Evolutionary conservation across 2,329 filamentous ascomycete species (phyloP).

Genomic region (Paracoccidioides lutzii): DNA sequence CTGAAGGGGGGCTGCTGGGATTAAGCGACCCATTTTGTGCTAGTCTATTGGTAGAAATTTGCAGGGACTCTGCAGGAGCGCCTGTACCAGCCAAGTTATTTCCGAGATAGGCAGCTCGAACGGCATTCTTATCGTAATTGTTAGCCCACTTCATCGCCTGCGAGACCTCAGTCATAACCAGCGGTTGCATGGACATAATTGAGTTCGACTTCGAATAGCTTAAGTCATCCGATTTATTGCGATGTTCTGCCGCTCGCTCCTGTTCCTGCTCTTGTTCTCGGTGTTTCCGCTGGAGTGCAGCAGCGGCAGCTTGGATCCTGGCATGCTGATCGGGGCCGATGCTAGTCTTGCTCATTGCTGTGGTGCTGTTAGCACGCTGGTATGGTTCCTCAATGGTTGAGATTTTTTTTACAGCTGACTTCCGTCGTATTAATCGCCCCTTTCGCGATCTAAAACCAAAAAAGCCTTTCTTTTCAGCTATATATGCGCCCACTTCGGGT

Average conservation of each 20-base stretch:
- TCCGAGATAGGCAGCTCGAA: constrained; percentile 73
- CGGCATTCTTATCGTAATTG: constrained; percentile 81
- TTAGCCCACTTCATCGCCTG: constrained; percentile 95
- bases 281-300: constrained; percentile 62
- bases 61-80: constrained; percentile 34
- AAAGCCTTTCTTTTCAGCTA: constrained; percentile 89
- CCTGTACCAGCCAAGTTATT: constrained; percentile 62
- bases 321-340: constrained; percentile 87
- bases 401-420: constrained; percentile 53
- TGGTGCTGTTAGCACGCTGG: constrained; percentile 36
- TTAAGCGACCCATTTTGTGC: constrained; percentile 14
- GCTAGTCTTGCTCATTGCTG: constrained; percentile 60
- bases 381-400: constrained; percentile 39
- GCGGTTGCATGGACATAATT: constrained; percentile 73
- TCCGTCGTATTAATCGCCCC: constrained; percentile 54
- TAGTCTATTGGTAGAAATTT: constrained; percentile 23
- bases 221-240: constrained; percentile 44
- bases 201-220: constrained; percentile 67
- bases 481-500: constrained; percentile 72
- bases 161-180: constrained; percentile 73
- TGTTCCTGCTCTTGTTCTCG: constrained; percentile 43
- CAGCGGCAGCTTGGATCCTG: constrained; percentile 81
- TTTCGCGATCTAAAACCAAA: constrained; percentile 70
- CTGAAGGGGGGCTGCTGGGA: constrained; percentile 14
- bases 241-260: constrained; percentile 34